Percentiles rank a stretch among this genome's conserved stretches.
phyloP scores from a whole-genome alignment of 495 filamentous ascomycete genomes.

The Cetradonia linearis region DNA sequence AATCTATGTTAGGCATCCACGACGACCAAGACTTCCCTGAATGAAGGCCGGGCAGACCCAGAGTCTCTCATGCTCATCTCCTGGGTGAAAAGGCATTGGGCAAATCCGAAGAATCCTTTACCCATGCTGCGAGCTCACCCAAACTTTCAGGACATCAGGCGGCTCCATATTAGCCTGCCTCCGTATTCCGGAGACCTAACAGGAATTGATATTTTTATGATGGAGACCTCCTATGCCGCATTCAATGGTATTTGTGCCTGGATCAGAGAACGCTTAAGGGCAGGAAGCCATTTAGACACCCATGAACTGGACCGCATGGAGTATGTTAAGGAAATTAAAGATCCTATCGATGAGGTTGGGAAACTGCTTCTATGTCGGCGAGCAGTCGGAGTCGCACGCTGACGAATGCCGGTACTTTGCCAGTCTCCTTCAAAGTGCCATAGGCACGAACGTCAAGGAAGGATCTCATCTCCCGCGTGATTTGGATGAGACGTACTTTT shows the following conservation, averaged over 20 bases:
- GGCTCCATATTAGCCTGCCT: slow-evolving; percentile 16
- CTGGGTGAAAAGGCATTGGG: slow-evolving; percentile 12
- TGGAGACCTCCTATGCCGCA: slow-evolving; percentile 11
- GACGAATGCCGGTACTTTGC: neutral
- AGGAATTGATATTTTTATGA: slow-evolving; percentile 17
- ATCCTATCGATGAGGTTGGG: slow-evolving; percentile 18
- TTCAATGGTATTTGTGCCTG: slow-evolving; percentile 17
- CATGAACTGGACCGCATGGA: slow-evolving; percentile 15
- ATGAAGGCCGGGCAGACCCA: slow-evolving; percentile 14
- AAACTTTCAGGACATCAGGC: slow-evolving; percentile 14
- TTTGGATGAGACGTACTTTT: slow-evolving; percentile 16
- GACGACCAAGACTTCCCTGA: slow-evolving; percentile 14
- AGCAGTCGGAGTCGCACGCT: neutral
- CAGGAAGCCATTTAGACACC: neutral
- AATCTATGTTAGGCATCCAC: slow-evolving; percentile 16
- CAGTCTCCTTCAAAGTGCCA: neutral
- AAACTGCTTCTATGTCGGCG: slow-evolving; percentile 6
- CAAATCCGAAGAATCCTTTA: slow-evolving; percentile 13
- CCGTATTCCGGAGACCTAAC: slow-evolving; percentile 5
- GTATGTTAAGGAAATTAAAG: slow-evolving; percentile 12
- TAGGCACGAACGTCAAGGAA: neutral
- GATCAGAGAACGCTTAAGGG: slow-evolving; percentile 8
- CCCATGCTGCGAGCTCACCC: slow-evolving; percentile 11
- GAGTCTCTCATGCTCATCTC: slow-evolving; percentile 21
- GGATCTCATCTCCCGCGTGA: slow-evolving; percentile 7